Conservation (phyloP, 176 grass and related monocot genomes). For the Bolboschoenus planiculmis region DNA sequence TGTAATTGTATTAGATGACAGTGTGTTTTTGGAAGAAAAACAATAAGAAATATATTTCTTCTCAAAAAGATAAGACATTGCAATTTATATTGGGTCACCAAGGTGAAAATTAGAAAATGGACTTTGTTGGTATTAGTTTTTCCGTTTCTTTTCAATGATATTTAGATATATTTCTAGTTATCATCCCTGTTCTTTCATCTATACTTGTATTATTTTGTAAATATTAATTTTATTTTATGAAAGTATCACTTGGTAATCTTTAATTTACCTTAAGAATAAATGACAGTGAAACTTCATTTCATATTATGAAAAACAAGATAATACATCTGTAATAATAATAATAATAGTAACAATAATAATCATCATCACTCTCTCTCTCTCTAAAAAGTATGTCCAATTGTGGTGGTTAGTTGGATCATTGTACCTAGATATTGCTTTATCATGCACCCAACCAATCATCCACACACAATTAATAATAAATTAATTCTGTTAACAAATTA, state of each 20-base stretch:
- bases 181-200: slow-evolving; percentile 28
- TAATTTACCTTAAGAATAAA: not conserved
- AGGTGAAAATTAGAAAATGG: not conserved
- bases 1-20: no score
- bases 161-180: not conserved
- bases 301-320: not conserved
- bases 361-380: not conserved
- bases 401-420: slow-evolving; percentile 46
- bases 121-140: not conserved
- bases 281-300: not conserved
- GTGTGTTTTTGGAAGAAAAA: no score
- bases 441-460: slow-evolving; percentile 26
- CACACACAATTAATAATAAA: slow-evolving; percentile 1
- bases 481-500: slow-evolving; percentile 9
- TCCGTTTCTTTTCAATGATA: not conserved
- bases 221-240: not conserved
- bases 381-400: slow-evolving; percentile 24
- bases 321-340: not conserved
- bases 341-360: not conserved
- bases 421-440: slow-evolving; percentile 63
- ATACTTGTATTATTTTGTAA: not conserved
- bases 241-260: not conserved
- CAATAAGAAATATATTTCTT: not conserved
- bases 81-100: not conserved
- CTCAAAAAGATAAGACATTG: not conserved